phyloP scores from a whole-genome alignment of 805 yeast genomes.

The Candida silvatica region DNA sequence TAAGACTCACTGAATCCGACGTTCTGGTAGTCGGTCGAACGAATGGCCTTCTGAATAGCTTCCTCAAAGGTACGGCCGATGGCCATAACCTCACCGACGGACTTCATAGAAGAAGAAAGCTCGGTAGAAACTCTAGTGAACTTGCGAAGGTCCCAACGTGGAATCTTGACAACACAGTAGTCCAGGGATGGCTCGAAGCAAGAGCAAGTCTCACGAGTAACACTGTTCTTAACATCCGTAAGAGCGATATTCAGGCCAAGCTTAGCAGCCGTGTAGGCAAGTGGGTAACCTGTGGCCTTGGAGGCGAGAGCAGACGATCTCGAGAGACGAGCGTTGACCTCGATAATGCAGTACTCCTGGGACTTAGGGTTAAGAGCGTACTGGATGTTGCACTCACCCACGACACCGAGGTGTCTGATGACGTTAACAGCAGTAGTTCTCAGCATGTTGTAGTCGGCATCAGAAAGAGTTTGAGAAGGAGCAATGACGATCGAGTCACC shows the following conservation, averaged over 20 bases:
- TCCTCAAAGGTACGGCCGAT: constrained; percentile 97
- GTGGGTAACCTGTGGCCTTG: constrained; percentile 97
- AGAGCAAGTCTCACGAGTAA: constrained; percentile 89
- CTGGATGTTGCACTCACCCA: constrained; percentile 98
- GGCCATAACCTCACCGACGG: constrained; percentile 98
- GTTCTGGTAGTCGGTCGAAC: constrained; percentile 94
- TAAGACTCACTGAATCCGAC: constrained; percentile 86
- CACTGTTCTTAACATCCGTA: constrained; percentile 86
- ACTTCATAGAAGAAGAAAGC: constrained; percentile 91
- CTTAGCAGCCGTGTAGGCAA: constrained; percentile 97
- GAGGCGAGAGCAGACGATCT: constrained; percentile 99
- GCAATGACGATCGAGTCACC: constrained; percentile 99
- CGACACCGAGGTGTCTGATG: constrained; percentile 95
- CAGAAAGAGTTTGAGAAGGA: constrained; percentile 94
- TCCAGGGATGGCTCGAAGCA: constrained; percentile 97
- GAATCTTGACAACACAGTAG: constrained; percentile 94
- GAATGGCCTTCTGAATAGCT: constrained; percentile 94
- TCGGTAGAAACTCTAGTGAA: constrained; percentile 85
- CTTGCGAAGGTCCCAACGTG: constrained; percentile 97
- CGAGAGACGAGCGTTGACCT: constrained; percentile 95
- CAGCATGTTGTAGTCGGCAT: constrained; percentile 95
- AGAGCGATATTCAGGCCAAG: constrained; percentile 88
- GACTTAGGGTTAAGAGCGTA: constrained; percentile 92
- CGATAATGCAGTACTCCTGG: constrained; percentile 93
- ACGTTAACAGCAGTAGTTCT: constrained; percentile 97